phyloP scores from a whole-genome alignment of 768 basidiomycete species.

The Paxillus rubicundulus region DNA sequence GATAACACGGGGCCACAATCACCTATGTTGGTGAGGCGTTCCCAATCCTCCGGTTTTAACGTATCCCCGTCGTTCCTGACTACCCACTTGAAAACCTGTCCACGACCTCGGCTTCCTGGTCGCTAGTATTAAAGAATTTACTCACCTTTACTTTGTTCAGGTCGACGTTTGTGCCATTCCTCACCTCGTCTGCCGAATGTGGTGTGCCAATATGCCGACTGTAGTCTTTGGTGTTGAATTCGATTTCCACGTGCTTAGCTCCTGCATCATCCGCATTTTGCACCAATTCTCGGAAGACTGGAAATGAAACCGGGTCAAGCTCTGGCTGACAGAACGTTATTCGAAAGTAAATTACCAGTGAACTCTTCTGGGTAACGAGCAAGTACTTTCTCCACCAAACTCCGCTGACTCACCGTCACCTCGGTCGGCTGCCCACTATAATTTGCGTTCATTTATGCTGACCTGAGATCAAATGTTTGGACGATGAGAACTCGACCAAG shows the following conservation, averaged over 20 bases:
- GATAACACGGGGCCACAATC: not conserved
- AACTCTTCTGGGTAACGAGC: constrained; percentile 18
- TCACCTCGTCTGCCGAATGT: not conserved
- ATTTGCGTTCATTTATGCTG: not conserved
- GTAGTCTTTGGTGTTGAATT: constrained; percentile 31
- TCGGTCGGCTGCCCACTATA: not conserved
- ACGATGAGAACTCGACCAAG: not conserved
- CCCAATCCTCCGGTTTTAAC: constrained; percentile 48
- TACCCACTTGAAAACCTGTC: constrained; percentile 31
- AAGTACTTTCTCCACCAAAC: constrained; percentile 15
- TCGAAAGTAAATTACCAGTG: constrained; percentile 3
- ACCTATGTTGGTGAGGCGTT: constrained; percentile 45
- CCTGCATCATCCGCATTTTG: constrained; percentile 54
- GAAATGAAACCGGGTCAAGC: not conserved
- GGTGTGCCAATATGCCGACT: too few species aligned
- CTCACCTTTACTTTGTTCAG: not conserved
- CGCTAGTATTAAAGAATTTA: not conserved
- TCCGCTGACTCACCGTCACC: constrained; percentile 14
- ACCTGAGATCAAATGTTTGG: too few species aligned
- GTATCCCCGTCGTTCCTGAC: constrained; percentile 48
- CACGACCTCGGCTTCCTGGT: too few species aligned
- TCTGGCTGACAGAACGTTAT: not conserved
- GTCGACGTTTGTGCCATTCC: not conserved
- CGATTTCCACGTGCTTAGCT: constrained; percentile 34
- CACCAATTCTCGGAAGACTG: constrained; percentile 48